Conservation (phyloP, 2,329 filamentous ascomycete genomes). For the Aspergillus texensis region DNA sequence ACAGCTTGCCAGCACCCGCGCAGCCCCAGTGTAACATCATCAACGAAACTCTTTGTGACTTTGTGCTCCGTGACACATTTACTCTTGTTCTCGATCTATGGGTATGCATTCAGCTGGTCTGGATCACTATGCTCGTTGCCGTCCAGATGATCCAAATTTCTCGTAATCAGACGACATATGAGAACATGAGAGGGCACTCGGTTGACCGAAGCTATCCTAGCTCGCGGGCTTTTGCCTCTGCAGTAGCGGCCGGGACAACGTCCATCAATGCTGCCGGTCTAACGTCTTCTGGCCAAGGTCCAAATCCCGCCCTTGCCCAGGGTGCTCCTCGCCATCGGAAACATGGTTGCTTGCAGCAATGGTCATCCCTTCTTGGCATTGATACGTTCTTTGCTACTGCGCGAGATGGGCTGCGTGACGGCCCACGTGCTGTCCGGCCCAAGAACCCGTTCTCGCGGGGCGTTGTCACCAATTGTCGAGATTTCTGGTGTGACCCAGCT, state of each 20-base stretch:
- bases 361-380: conserved; percentile 82
- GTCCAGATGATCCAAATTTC: conserved; percentile 93
- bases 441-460: conserved; percentile 86
- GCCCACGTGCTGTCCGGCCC: conserved; percentile 51
- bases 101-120: conserved; percentile 81
- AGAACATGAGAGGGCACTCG: conserved; percentile 86
- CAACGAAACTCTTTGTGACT: conserved; percentile 71
- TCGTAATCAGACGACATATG: conserved; percentile 91
- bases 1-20: conserved; percentile 56
- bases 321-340: conserved; percentile 48
- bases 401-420: conserved; percentile 66
- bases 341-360: conserved; percentile 72
- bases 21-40: conserved; percentile 70
- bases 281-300: conserved; percentile 65
- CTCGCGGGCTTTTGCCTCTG: conserved; percentile 61
- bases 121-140: conserved; percentile 95
- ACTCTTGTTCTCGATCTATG: conserved; percentile 79
- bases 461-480: conserved; percentile 83
- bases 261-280: conserved; percentile 70
- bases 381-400: conserved; percentile 94
- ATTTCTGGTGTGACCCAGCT: conserved; percentile 93
- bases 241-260: conserved; percentile 71
- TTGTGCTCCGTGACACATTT: conserved; percentile 80
- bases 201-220: conserved; percentile 57
- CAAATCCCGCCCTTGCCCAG: conserved; percentile 57